Conservation (phyloP, 805 yeast genomes). For the Candida jianshihensis region DNA sequence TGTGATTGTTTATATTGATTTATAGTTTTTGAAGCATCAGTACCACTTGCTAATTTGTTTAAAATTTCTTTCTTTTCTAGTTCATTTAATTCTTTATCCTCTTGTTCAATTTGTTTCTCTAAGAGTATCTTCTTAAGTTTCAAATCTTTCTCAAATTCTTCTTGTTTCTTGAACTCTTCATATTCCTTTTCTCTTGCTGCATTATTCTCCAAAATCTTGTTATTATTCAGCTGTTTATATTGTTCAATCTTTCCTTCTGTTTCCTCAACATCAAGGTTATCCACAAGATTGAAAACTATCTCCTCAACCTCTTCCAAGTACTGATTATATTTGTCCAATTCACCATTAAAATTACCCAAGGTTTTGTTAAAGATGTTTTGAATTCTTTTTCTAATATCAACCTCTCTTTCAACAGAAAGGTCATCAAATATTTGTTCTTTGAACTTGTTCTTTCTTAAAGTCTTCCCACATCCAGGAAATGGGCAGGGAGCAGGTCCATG, state of each 20-base stretch:
- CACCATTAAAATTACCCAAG: slow-evolving; percentile 8
- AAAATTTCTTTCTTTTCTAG: slow-evolving; percentile 51
- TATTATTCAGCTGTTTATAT: slow-evolving; percentile 68
- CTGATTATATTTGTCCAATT: slow-evolving; percentile 53
- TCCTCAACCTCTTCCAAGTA: slow-evolving; percentile 83
- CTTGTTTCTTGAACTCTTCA: slow-evolving; percentile 53
- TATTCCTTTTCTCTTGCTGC: slow-evolving; percentile 66
- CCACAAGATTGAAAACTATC: slow-evolving; percentile 67
- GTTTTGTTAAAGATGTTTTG: slow-evolving; percentile 41
- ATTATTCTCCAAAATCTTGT: slow-evolving; percentile 70
- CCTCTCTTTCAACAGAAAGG: slow-evolving; percentile 81
- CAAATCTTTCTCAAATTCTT: slow-evolving; percentile 65
- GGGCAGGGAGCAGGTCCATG: slow-evolving; percentile 98
- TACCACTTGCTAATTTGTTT: slow-evolving; percentile 36
- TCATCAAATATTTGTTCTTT: slow-evolving; percentile 93
- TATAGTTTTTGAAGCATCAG: slow-evolving; percentile 41
- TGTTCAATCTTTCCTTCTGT: slow-evolving; percentile 61
- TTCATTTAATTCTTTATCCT: slow-evolving; percentile 45
- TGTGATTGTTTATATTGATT: slow-evolving; percentile 45
- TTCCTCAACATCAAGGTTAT: slow-evolving; percentile 59
- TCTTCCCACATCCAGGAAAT: slow-evolving; percentile 83
- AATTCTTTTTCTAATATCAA: slow-evolving; percentile 81
- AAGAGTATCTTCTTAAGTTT: slow-evolving; percentile 40
- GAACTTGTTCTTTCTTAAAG: slow-evolving; percentile 79
- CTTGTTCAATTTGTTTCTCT: slow-evolving; percentile 61